Base-by-base conservation (phyloP, 805 yeast species). In the Suhomyces prunicola region DNA sequence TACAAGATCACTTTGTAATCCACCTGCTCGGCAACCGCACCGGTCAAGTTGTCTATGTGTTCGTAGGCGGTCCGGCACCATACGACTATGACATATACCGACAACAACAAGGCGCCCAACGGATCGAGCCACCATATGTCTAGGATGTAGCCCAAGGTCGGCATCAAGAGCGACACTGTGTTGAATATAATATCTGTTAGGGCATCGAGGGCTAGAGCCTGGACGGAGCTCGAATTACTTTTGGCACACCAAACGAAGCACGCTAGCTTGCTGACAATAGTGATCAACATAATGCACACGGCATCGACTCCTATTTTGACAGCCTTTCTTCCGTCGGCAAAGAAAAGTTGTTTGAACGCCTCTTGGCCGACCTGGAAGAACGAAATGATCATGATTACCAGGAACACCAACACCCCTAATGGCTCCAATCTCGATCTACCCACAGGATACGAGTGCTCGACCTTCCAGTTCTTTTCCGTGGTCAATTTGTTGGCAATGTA, bases 171-270 rank as follows among this genome's bases (percentile, higher is more conserved):
- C 1, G 94, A 87, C 44, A 86, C 86, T 1, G 78, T 61, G 69
- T 88, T 88, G 74, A 88, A 88, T 3, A 87, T 78, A 31, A 88
- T 80, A 66, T 88, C 96, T 0, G 92, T 88, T 68, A 79, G 75
- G 0, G 94, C 94, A 68, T 88, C 96, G 66, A 87, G 93, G 1
- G 92, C 89, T 51, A 88, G 71, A 0, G 96, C 96, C 62, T 84
- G 87, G 2, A 88, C 86, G 0, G 91, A 83, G 15, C 86, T 80
- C 13, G 90, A 85, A 15, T 77, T 70, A 55, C 86, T 78, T 12
- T 73, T 68, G 40, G 79, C 71, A 63, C 93, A 88, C 82, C 88
- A 81, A 10, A 80, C 27, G 77, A 82, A 88, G 60, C 90, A 84
- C 1, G 73, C 76, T 5, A 84, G 58, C 62, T 88, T 88, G 27